Percentiles rank a stretch among this genome's conserved stretches.
phyloP scores from a whole-genome alignment of 2,329 filamentous ascomycete species.

The Colletotrichum tanaceti region DNA sequence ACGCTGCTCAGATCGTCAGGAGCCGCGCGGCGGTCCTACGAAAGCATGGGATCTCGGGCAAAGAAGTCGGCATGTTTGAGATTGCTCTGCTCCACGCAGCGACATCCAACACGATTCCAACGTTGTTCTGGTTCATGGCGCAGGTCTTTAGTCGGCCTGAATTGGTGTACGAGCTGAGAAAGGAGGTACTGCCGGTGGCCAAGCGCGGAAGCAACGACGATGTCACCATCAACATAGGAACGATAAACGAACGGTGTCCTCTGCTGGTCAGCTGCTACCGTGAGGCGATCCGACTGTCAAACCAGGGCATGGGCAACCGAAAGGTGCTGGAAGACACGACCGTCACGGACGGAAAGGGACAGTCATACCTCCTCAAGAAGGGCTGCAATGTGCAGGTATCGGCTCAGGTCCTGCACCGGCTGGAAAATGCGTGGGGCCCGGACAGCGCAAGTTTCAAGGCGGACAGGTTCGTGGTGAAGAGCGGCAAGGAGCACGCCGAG shows the following conservation, averaged over 20 bases:
- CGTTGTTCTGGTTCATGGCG: conserved; percentile 52
- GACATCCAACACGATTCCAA: conserved; percentile 52
- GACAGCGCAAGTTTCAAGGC: conserved; percentile 45
- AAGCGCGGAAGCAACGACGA: conserved; percentile 29
- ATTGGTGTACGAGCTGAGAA: conserved; percentile 44
- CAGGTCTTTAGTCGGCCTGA: conserved; percentile 47
- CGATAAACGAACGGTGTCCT: conserved; percentile 54
- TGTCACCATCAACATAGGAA: conserved; percentile 50
- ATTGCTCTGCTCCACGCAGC: conserved; percentile 47
- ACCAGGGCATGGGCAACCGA: conserved; percentile 53
- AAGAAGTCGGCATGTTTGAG: conserved; percentile 48
- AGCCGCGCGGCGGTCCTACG: conserved; percentile 47
- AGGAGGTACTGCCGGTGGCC: conserved; percentile 43
- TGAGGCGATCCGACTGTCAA: conserved; percentile 57
- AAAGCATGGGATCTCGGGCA: conserved; percentile 45
- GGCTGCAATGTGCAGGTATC: conserved; percentile 46
- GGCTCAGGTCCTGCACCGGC: conserved; percentile 43
- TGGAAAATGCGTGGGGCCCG: conserved; percentile 42
- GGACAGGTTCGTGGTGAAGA: conserved; percentile 45
- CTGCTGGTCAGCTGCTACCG: conserved; percentile 58
- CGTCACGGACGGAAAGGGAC: conserved; percentile 43
- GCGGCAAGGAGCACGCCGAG: background rate
- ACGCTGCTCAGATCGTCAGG: conserved; percentile 45
- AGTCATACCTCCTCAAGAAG: conserved; percentile 47
- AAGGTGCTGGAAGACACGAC: conserved; percentile 55